Evolutionary conservation across 2,329 filamentous ascomycete genomes (phyloP), one percentile per base, ranked within the genome.

Genomic region (Verticillium tricorpus): DNA sequence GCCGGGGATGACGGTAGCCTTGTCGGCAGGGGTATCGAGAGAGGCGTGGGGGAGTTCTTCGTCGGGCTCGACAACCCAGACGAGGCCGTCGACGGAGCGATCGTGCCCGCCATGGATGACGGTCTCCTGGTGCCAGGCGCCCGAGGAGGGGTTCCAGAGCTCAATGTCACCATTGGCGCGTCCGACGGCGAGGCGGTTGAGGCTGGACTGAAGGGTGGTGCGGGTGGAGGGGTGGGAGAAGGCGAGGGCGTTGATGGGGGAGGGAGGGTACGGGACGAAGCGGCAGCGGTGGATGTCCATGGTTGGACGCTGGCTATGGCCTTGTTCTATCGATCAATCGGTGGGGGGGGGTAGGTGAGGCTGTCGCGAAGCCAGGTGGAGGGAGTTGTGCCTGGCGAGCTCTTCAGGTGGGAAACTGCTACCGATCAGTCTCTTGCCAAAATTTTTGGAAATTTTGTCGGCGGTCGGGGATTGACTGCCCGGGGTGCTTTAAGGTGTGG

Each of bases 271-370:
- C 50, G 91, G 91, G 69, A 99, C 90, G 78, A 99, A 99, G 73
- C 95, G 92, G 73, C 93, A 96, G 71, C 95, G 92, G 81, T 99
- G 95, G 73, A 99, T 89, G 78, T 98, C 94, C 94, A 98, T 97
- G 62, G 62, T 61, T 37, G 32, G 54, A 59, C 58, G 40, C 54
- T 56, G 54, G 45, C 45, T 52, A 52, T 52, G 19, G n/a, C 45
- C 45, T 52, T 19, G n/a, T 22, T 25, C n/a, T 4, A 14, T 52
- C 19, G 19, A 28, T 52, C 45, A 22, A 52, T 52, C 45, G 45
- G 45, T 52, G 22, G 9, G 45, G 45, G n/a, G n/a, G 45, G 25
- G 25, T 2, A 22, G 12, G 11, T 52, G 45, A 52, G 45, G 45
- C 45, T 52, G 45, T 52, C 19, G 19, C 45, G 45, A 14, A 28